Evolutionary conservation across 495 filamentous ascomycete genomes (phyloP).

Genomic region (Annulohypoxylon moriforme): DNA sequence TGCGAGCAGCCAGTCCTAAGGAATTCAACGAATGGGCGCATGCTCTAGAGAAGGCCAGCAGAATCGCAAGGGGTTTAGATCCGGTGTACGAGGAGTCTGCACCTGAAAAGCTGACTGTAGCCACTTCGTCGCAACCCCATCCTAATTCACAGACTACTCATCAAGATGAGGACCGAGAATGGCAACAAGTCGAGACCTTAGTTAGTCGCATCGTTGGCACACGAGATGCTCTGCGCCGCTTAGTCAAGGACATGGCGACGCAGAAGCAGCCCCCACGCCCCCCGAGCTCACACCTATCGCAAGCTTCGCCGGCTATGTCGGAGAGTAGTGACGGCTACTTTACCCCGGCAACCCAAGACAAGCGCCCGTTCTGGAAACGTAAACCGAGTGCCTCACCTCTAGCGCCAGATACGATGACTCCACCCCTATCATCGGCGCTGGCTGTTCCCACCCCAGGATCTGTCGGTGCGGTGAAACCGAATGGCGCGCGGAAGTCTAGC

Average conservation of each 20-base stretch:
- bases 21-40: slow-evolving; percentile 90
- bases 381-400: slow-evolving; percentile 69
- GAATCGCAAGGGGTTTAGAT: slow-evolving; percentile 62
- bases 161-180: slow-evolving; percentile 79
- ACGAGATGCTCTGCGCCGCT: slow-evolving; percentile 83
- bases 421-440: slow-evolving; percentile 66
- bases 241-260: slow-evolving; percentile 84
- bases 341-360: slow-evolving; percentile 55
- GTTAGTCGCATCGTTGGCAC: slow-evolving; percentile 87
- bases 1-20: slow-evolving; percentile 80
- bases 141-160: slow-evolving; percentile 39
- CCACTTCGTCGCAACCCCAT: slow-evolving; percentile 30
- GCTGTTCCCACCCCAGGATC: slow-evolving; percentile 66
- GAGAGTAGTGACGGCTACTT: slow-evolving; percentile 62
- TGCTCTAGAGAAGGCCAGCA: slow-evolving; percentile 83
- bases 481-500: slow-evolving; percentile 42
- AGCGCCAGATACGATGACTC: slow-evolving; percentile 58
- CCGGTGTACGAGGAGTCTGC: slow-evolving; percentile 48
- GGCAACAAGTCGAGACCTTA: slow-evolving; percentile 83
- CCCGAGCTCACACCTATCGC: slow-evolving; percentile 55
- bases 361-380: slow-evolving; percentile 87
- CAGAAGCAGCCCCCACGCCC: slow-evolving; percentile 60
- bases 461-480: slow-evolving; percentile 45
- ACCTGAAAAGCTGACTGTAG: slow-evolving; percentile 37
- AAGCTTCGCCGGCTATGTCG: slow-evolving; percentile 50